Percentiles rank a stretch among this genome's conserved stretches.
These are phyloP conservation scores for Hanseniaspora singularis DNA, from an alignment of 805 yeast species.

Conservation along the genomic window DNA sequence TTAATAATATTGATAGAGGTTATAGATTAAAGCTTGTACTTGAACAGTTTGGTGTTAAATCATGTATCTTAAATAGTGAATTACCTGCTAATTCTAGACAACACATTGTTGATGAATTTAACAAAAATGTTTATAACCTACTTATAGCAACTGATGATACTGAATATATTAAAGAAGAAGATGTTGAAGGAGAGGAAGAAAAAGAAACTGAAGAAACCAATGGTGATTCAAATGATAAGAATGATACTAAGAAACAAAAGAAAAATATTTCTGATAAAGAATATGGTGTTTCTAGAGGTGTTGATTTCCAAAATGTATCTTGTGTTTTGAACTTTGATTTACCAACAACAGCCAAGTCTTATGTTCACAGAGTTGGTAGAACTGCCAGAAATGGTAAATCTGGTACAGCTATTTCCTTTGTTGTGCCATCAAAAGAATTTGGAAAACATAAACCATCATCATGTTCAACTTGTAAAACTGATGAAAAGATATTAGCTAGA, in stretches of 20 bases:
- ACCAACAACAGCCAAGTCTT: constrained; percentile 79
- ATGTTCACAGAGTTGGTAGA: constrained; percentile 89
- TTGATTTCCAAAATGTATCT: constrained; percentile 89
- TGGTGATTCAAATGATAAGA: constrained; percentile 18
- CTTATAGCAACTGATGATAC: constrained; percentile 93
- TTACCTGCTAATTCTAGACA: constrained; percentile 84
- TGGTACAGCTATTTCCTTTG: constrained; percentile 90
- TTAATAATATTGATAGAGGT: constrained; percentile 89
- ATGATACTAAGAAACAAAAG: constrained; percentile 17
- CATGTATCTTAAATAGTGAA: constrained; percentile 84
- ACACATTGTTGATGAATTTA: constrained; percentile 91
- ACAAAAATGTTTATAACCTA: constrained; percentile 73
- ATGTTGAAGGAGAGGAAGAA: constrained; percentile 28
- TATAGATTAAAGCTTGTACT: constrained; percentile 80
- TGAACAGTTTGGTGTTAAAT: constrained; percentile 85
- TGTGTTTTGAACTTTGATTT: constrained; percentile 92
- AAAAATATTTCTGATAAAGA: constrained; percentile 47
- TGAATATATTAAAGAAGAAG: constrained; percentile 43
- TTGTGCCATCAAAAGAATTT: constrained; percentile 67
- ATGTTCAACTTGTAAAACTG: constrained; percentile 57
- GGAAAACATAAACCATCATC: constrained; percentile 81
- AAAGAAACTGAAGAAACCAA: constrained; percentile 18
- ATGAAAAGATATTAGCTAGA: constrained; percentile 72
- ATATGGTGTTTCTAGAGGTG: constrained; percentile 92
- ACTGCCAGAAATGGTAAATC: constrained; percentile 96